Percentiles rank a stretch among this genome's conserved stretches.
Evolutionary conservation across 2,329 filamentous ascomycete species (phyloP).

Genomic region (Ascochyta clinopodiicola): DNA sequence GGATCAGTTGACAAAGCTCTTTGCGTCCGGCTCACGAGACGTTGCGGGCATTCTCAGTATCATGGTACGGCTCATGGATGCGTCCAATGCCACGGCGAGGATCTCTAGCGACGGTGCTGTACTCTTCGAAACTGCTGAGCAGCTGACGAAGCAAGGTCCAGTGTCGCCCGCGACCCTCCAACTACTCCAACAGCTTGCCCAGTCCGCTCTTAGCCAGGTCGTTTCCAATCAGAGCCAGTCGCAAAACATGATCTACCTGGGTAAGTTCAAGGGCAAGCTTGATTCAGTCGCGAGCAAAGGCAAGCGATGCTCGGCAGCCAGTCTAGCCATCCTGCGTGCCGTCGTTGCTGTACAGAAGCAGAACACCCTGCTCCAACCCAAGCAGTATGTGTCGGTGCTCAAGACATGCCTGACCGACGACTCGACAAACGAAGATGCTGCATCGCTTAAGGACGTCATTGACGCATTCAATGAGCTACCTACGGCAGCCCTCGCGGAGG

Average conservation of each 20-base stretch:
- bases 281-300: conserved; percentile 26
- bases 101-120: conserved; percentile 34
- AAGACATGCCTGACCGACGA: conserved; percentile 27
- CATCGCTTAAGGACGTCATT: conserved; percentile 26
- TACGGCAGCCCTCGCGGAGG: conserved; percentile 21
- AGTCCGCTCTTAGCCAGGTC: conserved; percentile 37
- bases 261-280: conserved; percentile 33
- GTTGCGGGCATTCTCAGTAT: conserved; percentile 29
- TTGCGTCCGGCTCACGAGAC: conserved; percentile 17
- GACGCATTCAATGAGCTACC: conserved; percentile 41
- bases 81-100: conserved; percentile 46
- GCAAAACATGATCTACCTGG: conserved; percentile 42
- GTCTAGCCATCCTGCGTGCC: conserved; percentile 36
- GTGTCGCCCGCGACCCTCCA: conserved; percentile 24
- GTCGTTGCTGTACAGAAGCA: conserved; percentile 34
- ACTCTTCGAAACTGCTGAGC: conserved; percentile 39
- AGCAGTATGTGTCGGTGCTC: conserved; percentile 34
- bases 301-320: conserved; percentile 28
- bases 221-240: conserved; percentile 43
- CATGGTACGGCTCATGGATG: conserved; percentile 42
- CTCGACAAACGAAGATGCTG: conserved; percentile 7
- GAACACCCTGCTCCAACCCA: conserved; percentile 25
- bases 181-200: conserved; percentile 35
- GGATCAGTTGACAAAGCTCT: conserved; percentile 33
- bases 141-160: conserved; percentile 23